Percentiles rank a stretch among this genome's conserved stretches.
Conservation (phyloP, 169 alveolate genomes). For the Cryptosporidium xiaoi region DNA sequence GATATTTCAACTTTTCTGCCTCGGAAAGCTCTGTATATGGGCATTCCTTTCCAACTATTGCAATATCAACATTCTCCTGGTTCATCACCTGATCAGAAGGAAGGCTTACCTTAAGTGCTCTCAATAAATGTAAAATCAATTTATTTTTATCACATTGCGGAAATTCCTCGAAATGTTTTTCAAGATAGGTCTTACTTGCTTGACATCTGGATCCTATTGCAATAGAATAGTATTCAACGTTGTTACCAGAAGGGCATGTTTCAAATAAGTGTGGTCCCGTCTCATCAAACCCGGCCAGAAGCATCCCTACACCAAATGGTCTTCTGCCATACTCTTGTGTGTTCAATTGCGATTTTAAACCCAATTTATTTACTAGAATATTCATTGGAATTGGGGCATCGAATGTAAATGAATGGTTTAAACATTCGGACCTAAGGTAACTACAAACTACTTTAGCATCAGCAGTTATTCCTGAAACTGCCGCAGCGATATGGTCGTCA, state of each 20-base stretch:
- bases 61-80: slow-evolving; percentile 89
- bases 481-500: slow-evolving; percentile 96
- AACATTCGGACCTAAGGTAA: slow-evolving; percentile 94
- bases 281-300: slow-evolving; percentile 93
- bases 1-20: slow-evolving; percentile 22
- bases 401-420: slow-evolving; percentile 92
- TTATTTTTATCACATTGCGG: slow-evolving; percentile 82
- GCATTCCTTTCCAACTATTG: slow-evolving; percentile 82
- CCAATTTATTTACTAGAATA: slow-evolving; percentile 91
- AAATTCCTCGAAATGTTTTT: slow-evolving; percentile 90
- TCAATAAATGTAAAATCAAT: slow-evolving; percentile 88
- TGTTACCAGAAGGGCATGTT: slow-evolving; percentile 96
- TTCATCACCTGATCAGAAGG: slow-evolving; percentile 91
- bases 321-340: slow-evolving; percentile 95
- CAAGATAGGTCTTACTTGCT: slow-evolving; percentile 97
- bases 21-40: slow-evolving; percentile 19
- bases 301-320: slow-evolving; percentile 98
- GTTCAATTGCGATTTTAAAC: slow-evolving; percentile 91
- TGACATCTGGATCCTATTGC: slow-evolving; percentile 98
- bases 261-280: slow-evolving; percentile 92
- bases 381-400: slow-evolving; percentile 92
- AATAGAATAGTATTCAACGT: slow-evolving; percentile 93
- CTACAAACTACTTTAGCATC: slow-evolving; percentile 93
- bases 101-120: slow-evolving; percentile 90
- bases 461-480: slow-evolving; percentile 98